Evolutionary conservation across 768 basidiomycete species (phyloP), one percentile per base, ranked within the genome.

Genomic region (Coprinopsis sp.): DNA sequence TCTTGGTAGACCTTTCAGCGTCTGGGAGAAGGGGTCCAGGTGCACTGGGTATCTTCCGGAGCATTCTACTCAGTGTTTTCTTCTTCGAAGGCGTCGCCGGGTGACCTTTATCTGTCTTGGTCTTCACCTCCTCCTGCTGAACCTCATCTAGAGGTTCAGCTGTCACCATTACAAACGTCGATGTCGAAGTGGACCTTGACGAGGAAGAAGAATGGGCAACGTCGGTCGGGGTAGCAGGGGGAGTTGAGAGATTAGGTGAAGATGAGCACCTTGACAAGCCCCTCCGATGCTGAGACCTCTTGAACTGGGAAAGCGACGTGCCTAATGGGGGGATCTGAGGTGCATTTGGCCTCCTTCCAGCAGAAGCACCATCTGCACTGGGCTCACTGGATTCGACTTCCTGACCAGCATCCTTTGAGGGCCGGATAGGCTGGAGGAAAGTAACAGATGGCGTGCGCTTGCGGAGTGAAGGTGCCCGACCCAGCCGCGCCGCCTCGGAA

Each of bases 231-330:
- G 40, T 42, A n/a, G 40, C 40, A 6, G 40, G 40, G n/a, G 40
- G 40, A 4, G 40, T 42, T 4, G 27, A 28, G 14, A 42, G 30
- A 4, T 42, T 4, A n/a, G 40, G 40, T 7, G 40, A 42, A 11
- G 40, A 42, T 10, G 40, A 42, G 19, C 40, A 42, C 14, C 40
- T 7, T 5, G 40, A 19, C 27, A 42, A 30, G 19, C 40, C 19
- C 6, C 38, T n/a, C 30, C n/a, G 30, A 31, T n/a, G 8, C 30
- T 31, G 30, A 8, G 30, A 31, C 30, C 12, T 19, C 7, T 29
- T 42, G 30, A 42, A 42, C 40, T 42, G 24, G 40, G 40, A 24
- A 42, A 28, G 40, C 30, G 40, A 42, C 13, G 40, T 42, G 27
- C 40, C 40, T 28, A 42, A 42, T 42, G 40, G 40, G 28, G 40